Percentiles rank a stretch among this genome's conserved stretches.
phyloP scores from a whole-genome alignment of 2,329 filamentous ascomycete species.

The Trichoderma sp. region DNA sequence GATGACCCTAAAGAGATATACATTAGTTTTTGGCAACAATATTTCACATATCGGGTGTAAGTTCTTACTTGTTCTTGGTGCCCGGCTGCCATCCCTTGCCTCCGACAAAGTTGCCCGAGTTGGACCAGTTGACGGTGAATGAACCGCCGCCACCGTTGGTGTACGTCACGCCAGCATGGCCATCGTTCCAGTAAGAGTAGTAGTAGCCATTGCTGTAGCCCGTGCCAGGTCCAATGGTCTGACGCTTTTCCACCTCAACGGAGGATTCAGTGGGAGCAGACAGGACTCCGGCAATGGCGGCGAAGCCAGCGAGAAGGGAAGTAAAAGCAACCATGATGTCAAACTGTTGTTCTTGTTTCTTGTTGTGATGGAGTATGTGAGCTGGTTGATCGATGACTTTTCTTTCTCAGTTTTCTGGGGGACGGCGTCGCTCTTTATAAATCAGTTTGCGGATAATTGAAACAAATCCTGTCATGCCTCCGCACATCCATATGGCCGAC shows the following conservation, averaged over 20 bases:
- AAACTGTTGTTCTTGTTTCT: not conserved
- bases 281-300: not conserved
- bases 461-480: not conserved
- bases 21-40: not conserved
- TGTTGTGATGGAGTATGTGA: not conserved
- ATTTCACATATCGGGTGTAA: not conserved
- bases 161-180: slow-evolving; percentile 4
- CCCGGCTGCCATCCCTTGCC: slow-evolving; percentile 16
- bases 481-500: not conserved
- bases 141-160: slow-evolving; percentile 4
- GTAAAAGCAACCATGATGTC: slow-evolving; percentile 12
- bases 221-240: not conserved
- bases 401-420: not conserved
- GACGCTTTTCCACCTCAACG: slow-evolving; percentile 4
- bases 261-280: slow-evolving; percentile 2
- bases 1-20: not conserved
- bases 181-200: slow-evolving; percentile 14
- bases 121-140: slow-evolving; percentile 14
- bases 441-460: not conserved
- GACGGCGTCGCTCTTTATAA: not conserved
- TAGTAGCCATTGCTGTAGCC: slow-evolving; percentile 9
- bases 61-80: not conserved
- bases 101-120: slow-evolving; percentile 14
- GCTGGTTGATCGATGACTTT: not conserved
- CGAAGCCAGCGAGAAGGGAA: slow-evolving; percentile 3